Base-by-base conservation (phyloP, 768 basidiomycete species). In the Crucibulum laeve region DNA sequence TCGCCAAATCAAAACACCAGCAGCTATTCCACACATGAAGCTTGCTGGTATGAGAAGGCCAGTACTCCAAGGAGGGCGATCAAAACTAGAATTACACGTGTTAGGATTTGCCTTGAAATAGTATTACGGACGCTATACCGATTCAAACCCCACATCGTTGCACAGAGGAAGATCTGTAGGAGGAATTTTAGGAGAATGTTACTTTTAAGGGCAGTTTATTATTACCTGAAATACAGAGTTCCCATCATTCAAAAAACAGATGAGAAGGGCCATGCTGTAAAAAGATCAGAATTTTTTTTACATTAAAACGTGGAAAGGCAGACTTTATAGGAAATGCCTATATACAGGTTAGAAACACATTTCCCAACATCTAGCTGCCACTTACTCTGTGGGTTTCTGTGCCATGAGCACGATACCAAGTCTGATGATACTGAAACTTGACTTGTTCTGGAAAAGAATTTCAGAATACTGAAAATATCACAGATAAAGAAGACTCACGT, bases 351-450 rank as follows among this genome's bases (percentile, higher is more conserved):
- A 42, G 22, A 42, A 42, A 25, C 19, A 32, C 4, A 22, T 10
- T 4, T 21, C 22, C 44, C 13, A 30, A n/a, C 40, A 5, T 25
- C 30, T 38, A 26, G 6, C 18, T 22, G 45, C 14, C n/a, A 51
- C 74, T 50, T 53, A 82, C 84, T 46, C 83, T 63, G 53, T 87
- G 90, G 0, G 90, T 90, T 46, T 81, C 82, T 10, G 87, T 90
- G 15, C 86, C 87, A 59, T 93, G 90, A 5, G 90, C 79, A 40
- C 85, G 68, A 63, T 91, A 93, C 90, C 89, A 93, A 1, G 88
- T 90, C 63, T 89, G 80, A 32, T 76, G 76, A 48, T 80, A 69
- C 52, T 76, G 73, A 47, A 87, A 86, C 58, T 82, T 77, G 38
- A 70, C 62, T 68, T 88, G 86, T 48, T 84, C 84, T 86, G 30